phyloP scores from a whole-genome alignment of 2,329 filamentous ascomycete genomes.

The Verticillium nonalfalfae region DNA sequence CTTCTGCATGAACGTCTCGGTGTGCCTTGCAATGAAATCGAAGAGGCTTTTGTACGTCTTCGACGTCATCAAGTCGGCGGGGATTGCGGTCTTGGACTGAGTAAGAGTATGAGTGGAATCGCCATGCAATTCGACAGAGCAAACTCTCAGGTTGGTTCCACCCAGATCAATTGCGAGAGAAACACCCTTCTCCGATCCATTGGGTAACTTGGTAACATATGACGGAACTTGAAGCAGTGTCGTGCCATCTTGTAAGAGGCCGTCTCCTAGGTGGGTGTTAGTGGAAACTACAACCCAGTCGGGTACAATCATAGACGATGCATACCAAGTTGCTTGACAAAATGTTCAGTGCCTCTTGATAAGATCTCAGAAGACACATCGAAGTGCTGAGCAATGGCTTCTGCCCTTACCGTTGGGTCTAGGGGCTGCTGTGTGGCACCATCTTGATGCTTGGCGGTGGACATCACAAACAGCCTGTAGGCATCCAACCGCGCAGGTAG shows the following conservation, averaged over 20 bases:
- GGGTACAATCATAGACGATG: too few species aligned
- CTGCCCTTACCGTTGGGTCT: neutral
- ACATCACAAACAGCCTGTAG: neutral
- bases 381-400: neutral
- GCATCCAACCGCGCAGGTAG: neutral
- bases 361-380: neutral
- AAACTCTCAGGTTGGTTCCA: slow-evolving; percentile 26
- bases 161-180: slow-evolving; percentile 26
- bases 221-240: slow-evolving; percentile 61
- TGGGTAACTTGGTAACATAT: slow-evolving; percentile 70
- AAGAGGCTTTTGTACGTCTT: slow-evolving; percentile 54
- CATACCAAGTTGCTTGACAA: slow-evolving; percentile 13
- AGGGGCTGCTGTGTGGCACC: neutral
- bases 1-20: slow-evolving; percentile 60
- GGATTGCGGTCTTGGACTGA: slow-evolving; percentile 38
- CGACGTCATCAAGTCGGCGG: slow-evolving; percentile 14
- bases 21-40: slow-evolving; percentile 66
- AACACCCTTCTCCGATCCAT: slow-evolving; percentile 65
- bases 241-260: slow-evolving; percentile 8
- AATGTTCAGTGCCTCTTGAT: slow-evolving; percentile 7
- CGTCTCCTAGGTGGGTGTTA: slow-evolving; percentile 38
- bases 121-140: slow-evolving; percentile 32
- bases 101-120: slow-evolving; percentile 66
- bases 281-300: neutral
- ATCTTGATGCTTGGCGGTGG: neutral